Base-by-base conservation (phyloP, 768 basidiomycete species). In the Austroboletus eburneus region DNA sequence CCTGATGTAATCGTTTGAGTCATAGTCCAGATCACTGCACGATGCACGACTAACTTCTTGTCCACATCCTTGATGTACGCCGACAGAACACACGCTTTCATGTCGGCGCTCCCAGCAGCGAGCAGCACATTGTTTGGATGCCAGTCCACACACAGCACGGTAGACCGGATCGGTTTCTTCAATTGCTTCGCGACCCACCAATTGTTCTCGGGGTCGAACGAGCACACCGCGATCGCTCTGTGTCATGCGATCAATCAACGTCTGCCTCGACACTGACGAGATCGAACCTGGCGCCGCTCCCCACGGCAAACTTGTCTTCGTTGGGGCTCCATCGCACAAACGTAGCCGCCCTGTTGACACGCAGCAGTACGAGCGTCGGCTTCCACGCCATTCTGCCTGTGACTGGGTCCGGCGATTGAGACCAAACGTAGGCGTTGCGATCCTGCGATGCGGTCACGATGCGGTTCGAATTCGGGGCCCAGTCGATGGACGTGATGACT, bases 401-500 rank as follows among this genome's bases (percentile, higher is more conserved):
- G 48, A 76, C 72, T 1, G 83, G 74, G 57, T 93, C 87, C 23
- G 79, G 73, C 9, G 79, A 79, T 62, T 87, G 83, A 45, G 91
- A 85, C 96, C 96, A 99, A 25, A 99, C 96, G 61, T 99, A 99
- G 30, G 96, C 95, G 64, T 99, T 99, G 44, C 96, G 76, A 64
- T 99, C 96, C 65, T 99, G 95, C n/a, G 94, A 95, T 57, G 92
- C 91, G 12, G 96, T 98, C 21, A 99, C 95, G 69, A 99, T 95
- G 37, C 91, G 87, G 70, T 98, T 97, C 39, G 96, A 92, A 56
- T 80, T 80, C 16, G 94, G 93, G 12, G 94, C 96, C 96, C 96
- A 99, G 66, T 97, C 94, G 66, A 99, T 96, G 46, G 92, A 93
- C 3, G 95, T 98, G 70, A 99, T 87, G 48, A 85, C 71, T 70